These are phyloP conservation scores for Moesziomyces sp. DNA, from an alignment of 1,284 basidiomycete genomes.

Conservation along the genomic window DNA sequence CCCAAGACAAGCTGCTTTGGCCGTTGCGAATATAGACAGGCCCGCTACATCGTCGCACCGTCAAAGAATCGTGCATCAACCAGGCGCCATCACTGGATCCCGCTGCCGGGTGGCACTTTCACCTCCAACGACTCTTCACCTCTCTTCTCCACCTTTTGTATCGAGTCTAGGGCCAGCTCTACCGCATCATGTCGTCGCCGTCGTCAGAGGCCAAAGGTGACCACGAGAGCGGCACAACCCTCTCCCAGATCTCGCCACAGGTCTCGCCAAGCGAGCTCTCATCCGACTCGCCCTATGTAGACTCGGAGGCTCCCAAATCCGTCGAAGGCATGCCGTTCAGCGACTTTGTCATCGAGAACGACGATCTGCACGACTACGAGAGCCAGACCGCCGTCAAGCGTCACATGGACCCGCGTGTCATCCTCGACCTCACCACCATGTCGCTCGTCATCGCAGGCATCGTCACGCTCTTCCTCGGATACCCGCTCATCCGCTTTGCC, in stretches of 20 bases:
- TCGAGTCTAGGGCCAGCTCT: background rate
- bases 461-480: constrained; percentile 79
- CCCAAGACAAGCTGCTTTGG: too few species aligned
- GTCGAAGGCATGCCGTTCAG: constrained; percentile 34
- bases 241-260: constrained; percentile 19
- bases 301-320: constrained; percentile 14
- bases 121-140: background rate
- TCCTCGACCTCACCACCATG: constrained; percentile 58
- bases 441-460: constrained; percentile 70
- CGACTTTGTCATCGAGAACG: constrained; percentile 53
- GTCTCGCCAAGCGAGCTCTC: constrained; percentile 19
- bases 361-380: constrained; percentile 46
- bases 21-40: too few species aligned
- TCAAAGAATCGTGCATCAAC: too few species aligned
- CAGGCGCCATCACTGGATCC: too few species aligned
- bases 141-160: background rate
- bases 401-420: constrained; percentile 20
- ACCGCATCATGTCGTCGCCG: background rate
- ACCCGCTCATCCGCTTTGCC: constrained; percentile 74
- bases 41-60: background rate
- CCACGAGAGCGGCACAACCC: constrained; percentile 1
- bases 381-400: constrained; percentile 26
- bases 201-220: constrained; percentile 3
- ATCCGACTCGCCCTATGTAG: constrained; percentile 37
- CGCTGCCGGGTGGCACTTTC: background rate